Conservation (phyloP, 345 rosid species). For the Aquilaria yunnanensis region DNA sequence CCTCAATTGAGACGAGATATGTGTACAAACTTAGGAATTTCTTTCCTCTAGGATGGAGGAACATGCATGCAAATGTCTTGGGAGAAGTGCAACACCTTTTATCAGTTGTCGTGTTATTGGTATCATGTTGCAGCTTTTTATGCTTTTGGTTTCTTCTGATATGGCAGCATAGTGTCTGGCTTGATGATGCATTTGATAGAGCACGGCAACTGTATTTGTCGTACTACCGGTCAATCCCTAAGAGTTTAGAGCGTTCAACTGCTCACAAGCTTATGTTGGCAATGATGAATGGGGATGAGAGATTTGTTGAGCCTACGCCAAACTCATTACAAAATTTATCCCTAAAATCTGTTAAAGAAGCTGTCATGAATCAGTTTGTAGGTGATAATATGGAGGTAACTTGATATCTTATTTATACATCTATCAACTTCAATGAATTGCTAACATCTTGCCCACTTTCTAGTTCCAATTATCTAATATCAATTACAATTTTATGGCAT, state of each 20-base stretch:
- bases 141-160: constrained; percentile 21
- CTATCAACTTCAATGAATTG: not conserved
- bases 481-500: not conserved
- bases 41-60: no score
- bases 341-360: constrained; percentile 73
- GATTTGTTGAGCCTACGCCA: constrained; percentile 94
- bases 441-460: no score
- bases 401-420: constrained; percentile 7
- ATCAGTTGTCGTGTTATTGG: no score
- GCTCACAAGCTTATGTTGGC: constrained; percentile 98
- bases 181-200: constrained; percentile 99
- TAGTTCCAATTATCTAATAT: no score
- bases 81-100: no score
- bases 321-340: constrained; percentile 71
- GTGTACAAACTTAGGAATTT: no score
- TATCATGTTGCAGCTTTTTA: not conserved
- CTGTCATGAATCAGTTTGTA: constrained; percentile 92
- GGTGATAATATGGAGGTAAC: constrained; percentile 94
- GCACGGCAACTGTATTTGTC: constrained; percentile 92
- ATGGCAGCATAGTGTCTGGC: constrained; percentile 96
- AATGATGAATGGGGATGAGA: constrained; percentile 95
- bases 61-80: no score
- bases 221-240: constrained; percentile 93
- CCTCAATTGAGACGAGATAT: no score
- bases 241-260: constrained; percentile 98